Evolutionary conservation across 495 filamentous ascomycete species (phyloP), one percentile per base, ranked within the genome.

Genomic region (Xylaria bambusicola): DNA sequence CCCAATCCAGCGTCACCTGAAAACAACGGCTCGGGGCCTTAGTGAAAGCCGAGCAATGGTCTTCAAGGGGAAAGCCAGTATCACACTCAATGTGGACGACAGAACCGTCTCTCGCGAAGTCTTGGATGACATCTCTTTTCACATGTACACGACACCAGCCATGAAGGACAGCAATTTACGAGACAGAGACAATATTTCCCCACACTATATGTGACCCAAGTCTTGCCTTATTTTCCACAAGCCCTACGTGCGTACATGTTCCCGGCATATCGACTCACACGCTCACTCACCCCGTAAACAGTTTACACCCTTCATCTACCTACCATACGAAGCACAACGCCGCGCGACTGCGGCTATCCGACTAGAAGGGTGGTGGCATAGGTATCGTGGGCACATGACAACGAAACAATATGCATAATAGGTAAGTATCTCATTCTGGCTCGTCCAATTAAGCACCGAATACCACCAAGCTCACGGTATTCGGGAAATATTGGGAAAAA

Each of bases 311-410:
- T n/a, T n/a, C n/a, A n/a, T n/a, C n/a, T n/a, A n/a, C n/a, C n/a
- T n/a, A n/a, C n/a, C n/a, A n/a, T n/a, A n/a, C n/a, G n/a, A n/a
- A n/a, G n/a, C n/a, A n/a, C n/a, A n/a, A n/a, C n/a, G n/a, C n/a
- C n/a, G 35, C 35, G 31, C 20, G 8, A 26, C 20, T 41, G 33
- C 46, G 33, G 21, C 45, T 8, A 59, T 18, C 56, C 47, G 47
- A 33, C 46, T 13, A 26, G 18, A n/a, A n/a, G n/a, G n/a, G 20
- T 46, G 38, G 56, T 45, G 26, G 31, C 47, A 59, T 52, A n/a
- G n/a, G n/a, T n/a, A 36, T 59, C 23, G 36, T 15, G 35, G 33
- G 48, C 56, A 46, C 56, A 59, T 59, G 48, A 59, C 56, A 58
- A 10, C 36, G n/a, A 13, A 41, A 45, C 35, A 41, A 18, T 42